Evolutionary conservation across 2,329 filamentous ascomycete genomes (phyloP), one percentile per base, ranked within the genome.

Genomic region (Exophiala sideris): DNA sequence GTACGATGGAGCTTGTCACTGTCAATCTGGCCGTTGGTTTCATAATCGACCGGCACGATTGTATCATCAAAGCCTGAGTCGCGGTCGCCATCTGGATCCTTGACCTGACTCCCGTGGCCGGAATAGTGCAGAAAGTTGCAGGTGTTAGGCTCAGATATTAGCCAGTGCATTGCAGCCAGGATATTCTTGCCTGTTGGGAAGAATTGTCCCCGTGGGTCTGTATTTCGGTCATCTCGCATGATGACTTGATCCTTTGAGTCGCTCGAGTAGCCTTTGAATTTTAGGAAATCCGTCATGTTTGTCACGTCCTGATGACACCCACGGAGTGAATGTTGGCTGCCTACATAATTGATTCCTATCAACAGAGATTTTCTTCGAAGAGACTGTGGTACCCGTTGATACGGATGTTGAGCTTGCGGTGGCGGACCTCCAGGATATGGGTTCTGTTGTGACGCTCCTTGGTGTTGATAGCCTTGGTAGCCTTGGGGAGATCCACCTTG

Each of bases 61-160:
- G 76, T 78, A 51, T 80, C 76, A 54, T 79, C 73, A 48, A 74
- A 62, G n/a, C 64, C 64, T 14, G 49, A 47, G 21, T n/a, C 18
- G 10, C 47, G 48, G 10, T 20, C 14, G 20, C 50, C 54, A 4
- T 12, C 29, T 16, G 29, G 50, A 53, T 78, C 73, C 11, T 64
- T 65, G 16, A 80, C 73, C 64, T 80, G 79, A 42, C 79, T 76
- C 48, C 81, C 81, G 57, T 84, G 81, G 1, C 81, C 81, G 0
- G 77, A 80, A 59, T 83, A 84, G 58, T 81, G 80, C 46, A 83
- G 66, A 70, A 81, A 83, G 21, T 35, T 32, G 8, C 12, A 45
- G 24, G 24, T 35, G 12, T 47, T 39, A n/a, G 49, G 49, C 35
- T 52, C 49, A 3, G 60, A 54, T 16, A 82, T 75, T 2, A 84